Evolutionary conservation across 164 flowering plant genomes (phyloP).

Genomic region (Warburgia ugandensis): DNA sequence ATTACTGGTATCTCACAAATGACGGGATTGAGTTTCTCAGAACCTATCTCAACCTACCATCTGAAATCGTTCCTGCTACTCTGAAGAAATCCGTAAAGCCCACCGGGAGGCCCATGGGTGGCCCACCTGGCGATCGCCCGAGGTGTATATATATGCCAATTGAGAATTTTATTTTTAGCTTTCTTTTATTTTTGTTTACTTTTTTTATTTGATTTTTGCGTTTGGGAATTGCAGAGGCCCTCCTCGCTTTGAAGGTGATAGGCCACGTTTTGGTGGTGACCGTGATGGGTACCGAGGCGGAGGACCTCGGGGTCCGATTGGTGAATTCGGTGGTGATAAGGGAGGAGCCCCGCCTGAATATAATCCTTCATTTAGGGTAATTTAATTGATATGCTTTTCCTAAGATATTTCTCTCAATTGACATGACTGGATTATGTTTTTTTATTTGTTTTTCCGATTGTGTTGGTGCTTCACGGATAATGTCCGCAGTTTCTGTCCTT

Average conservation of each 20-base stretch:
- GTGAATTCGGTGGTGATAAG: constrained; percentile 42
- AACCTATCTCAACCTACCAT: constrained; percentile 52
- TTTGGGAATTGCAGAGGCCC: constrained; percentile 24
- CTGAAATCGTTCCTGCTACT: constrained; percentile 57
- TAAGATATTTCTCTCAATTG: neutral
- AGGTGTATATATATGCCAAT: too few species aligned
- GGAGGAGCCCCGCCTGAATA: constrained; percentile 61
- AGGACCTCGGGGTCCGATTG: constrained; percentile 42
- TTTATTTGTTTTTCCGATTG: too few species aligned
- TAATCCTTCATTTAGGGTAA: constrained; percentile 55
- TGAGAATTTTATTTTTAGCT: too few species aligned
- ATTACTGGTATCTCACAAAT: constrained; percentile 57
- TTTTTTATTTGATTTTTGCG: neutral
- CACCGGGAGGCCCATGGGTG: constrained; percentile 40
- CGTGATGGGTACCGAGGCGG: constrained; percentile 37
- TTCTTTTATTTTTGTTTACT: neutral
- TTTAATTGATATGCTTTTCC: too few species aligned
- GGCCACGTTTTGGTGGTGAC: constrained; percentile 38
- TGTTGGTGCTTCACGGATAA: too few species aligned
- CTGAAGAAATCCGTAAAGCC: constrained; percentile 49
- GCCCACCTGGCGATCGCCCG: constrained; percentile 43
- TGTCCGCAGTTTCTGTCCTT: too few species aligned
- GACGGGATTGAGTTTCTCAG: constrained; percentile 54
- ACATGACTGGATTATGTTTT: too few species aligned
- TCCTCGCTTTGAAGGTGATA: constrained; percentile 35